A percentile compares a stretch with the other conserved stretches of the same genome.
Evolutionary conservation across 352 stramenopile species (phyloP).

Genomic region (Globisporangium solare): DNA sequence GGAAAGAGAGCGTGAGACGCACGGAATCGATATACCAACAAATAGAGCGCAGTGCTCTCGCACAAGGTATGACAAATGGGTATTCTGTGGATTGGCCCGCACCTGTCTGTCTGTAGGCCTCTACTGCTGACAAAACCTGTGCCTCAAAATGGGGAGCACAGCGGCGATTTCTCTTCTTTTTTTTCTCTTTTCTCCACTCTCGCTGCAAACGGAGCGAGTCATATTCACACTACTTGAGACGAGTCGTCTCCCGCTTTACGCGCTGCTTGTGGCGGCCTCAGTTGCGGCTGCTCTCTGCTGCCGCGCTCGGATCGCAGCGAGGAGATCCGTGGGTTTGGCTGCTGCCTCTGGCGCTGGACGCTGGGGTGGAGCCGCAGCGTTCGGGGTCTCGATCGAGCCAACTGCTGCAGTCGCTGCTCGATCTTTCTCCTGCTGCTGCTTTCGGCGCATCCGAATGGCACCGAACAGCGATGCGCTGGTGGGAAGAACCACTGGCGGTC

Average conservation of each 20-base stretch:
- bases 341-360: constrained; percentile 9
- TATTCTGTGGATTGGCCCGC: background rate
- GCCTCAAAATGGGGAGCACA: no score
- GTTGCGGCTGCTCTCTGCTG: constrained; percentile 14
- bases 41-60: no score
- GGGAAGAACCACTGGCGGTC: constrained; percentile 2
- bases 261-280: constrained; percentile 1
- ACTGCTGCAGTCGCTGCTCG: background rate
- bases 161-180: no score
- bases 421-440: constrained; percentile 14
- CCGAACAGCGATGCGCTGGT: constrained; percentile 42
- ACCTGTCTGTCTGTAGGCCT: background rate
- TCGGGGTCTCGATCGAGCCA: background rate
- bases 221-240: background rate
- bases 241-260: background rate
- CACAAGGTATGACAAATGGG: background rate
- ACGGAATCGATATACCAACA: no score
- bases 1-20: no score
- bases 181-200: no score
- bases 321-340: constrained; percentile 25
- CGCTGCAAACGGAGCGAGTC: background rate
- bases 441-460: constrained; percentile 37
- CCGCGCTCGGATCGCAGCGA: constrained; percentile 62
- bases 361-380: background rate
- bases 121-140: background rate